Evolutionary conservation across 257 asterid genomes (phyloP).

Genomic region (Jacaranda mimosifolia): DNA sequence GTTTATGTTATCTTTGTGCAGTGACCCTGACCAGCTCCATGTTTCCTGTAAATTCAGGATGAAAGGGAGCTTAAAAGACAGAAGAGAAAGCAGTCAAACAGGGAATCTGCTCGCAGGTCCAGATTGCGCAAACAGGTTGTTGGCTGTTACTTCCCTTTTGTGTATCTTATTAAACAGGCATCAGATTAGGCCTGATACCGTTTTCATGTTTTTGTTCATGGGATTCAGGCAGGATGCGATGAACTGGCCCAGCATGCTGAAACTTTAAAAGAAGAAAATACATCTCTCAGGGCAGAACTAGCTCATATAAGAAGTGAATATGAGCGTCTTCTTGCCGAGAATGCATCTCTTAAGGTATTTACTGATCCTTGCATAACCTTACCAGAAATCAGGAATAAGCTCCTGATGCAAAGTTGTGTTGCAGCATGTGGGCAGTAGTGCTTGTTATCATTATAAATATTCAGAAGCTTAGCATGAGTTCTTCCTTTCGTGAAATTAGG

Average conservation of each 20-base stretch:
- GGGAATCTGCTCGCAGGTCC: constrained; percentile 96
- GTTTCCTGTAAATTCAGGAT: constrained; percentile 57
- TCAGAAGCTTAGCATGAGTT: too few species aligned
- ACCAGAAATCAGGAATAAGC: neutral
- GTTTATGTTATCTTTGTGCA: neutral
- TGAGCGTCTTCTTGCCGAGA: constrained; percentile 64
- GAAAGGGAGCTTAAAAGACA: constrained; percentile 92
- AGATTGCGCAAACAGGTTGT: constrained; percentile 90
- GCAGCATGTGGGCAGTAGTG: neutral
- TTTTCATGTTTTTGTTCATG: constrained; percentile 28
- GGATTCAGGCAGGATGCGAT: constrained; percentile 89
- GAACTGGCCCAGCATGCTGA: constrained; percentile 92
- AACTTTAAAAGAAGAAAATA: constrained; percentile 75
- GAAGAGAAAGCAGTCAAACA: constrained; percentile 90
- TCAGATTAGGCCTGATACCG: constrained; percentile 7
- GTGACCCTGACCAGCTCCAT: constrained; percentile 20
- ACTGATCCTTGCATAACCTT: neutral
- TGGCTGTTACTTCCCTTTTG: constrained; percentile 7
- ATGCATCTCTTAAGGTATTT: constrained; percentile 30
- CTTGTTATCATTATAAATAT: neutral
- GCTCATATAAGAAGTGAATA: constrained; percentile 62
- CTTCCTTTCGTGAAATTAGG: neutral
- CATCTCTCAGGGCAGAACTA: constrained; percentile 83
- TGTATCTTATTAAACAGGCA: neutral
- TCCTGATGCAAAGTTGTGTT: neutral